Evolutionary conservation across 768 basidiomycete genomes (phyloP).

Genomic region (Jaapia argillacea): DNA sequence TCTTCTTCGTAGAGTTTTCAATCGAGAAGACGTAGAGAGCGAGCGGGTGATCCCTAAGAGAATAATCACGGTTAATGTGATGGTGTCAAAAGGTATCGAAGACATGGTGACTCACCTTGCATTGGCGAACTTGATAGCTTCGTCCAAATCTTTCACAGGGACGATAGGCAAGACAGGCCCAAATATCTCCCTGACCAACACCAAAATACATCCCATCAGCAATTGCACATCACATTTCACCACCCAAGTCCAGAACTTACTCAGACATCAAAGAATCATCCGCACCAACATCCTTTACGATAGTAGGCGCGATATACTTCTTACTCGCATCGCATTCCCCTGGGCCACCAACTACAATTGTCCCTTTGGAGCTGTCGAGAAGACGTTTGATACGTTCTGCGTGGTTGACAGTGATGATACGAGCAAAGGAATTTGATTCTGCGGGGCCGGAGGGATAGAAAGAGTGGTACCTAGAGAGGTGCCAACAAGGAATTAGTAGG

Average conservation of each 20-base stretch:
- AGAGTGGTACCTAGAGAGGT: slow-evolving; percentile 42
- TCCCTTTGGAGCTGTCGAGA: slow-evolving; percentile 59
- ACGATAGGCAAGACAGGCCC: slow-evolving; percentile 75
- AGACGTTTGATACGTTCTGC: slow-evolving; percentile 50
- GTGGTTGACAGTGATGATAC: slow-evolving; percentile 43
- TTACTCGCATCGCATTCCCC: slow-evolving; percentile 42
- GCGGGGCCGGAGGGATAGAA: slow-evolving; percentile 45
- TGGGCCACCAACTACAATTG: slow-evolving; percentile 57
- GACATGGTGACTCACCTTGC: slow-evolving; percentile 27
- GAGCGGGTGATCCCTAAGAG: slow-evolving; percentile 59
- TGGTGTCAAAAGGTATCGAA: not conserved
- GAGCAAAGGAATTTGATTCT: slow-evolving; percentile 33
- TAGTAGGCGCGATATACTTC: slow-evolving; percentile 62
- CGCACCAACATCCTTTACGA: slow-evolving; percentile 49
- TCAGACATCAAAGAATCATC: slow-evolving; percentile 73
- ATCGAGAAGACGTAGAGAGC: slow-evolving; percentile 70
- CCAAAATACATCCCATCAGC: not conserved
- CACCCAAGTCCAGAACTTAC: slow-evolving; percentile 28
- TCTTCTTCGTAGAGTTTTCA: slow-evolving; percentile 45
- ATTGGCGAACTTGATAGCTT: slow-evolving; percentile 63
- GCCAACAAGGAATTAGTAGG: no score
- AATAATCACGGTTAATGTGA: not conserved
- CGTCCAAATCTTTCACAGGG: slow-evolving; percentile 58
- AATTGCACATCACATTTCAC: not conserved
- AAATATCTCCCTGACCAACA: slow-evolving; percentile 58